A percentile compares a stretch with the other conserved stretches of the same genome.
These are phyloP conservation scores for Sporobolomyces pararoseus DNA, from an alignment of 768 basidiomycete species.

Conservation along the genomic window DNA sequence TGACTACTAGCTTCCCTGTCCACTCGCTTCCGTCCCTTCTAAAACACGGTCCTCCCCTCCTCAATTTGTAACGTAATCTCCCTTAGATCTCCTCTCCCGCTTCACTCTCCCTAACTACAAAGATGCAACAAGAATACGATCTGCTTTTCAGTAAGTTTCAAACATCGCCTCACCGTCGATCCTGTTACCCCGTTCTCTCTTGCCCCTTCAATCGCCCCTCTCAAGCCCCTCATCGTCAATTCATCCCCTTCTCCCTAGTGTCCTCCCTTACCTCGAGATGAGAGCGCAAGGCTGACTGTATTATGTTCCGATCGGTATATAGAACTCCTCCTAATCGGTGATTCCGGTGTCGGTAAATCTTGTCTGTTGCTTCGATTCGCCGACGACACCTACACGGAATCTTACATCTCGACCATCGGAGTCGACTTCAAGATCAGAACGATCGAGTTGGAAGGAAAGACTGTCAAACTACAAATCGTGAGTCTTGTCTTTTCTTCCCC, in stretches of 20 bases:
- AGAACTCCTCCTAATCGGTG: conserved; percentile 42
- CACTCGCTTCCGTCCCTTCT: too few relatives aligned
- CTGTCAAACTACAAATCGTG: conserved; percentile 95
- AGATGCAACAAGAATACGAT: conserved; percentile 74
- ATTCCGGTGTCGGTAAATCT: conserved; percentile 84
- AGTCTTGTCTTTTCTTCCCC: too few relatives aligned
- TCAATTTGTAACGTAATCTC: too few relatives aligned
- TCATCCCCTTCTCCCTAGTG: neutral
- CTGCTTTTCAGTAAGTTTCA: conserved; percentile 72
- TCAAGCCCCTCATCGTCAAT: neutral
- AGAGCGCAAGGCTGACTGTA: too few relatives aligned
- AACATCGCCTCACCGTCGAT: neutral
- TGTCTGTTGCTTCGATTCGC: conserved; percentile 68
- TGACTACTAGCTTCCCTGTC: too few relatives aligned
- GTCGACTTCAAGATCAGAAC: conserved; percentile 99
- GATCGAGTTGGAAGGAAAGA: conserved; percentile 95
- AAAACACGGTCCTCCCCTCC: too few relatives aligned
- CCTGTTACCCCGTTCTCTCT: neutral
- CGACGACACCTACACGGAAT: conserved; percentile 98
- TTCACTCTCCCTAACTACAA: neutral
- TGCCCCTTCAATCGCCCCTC: neutral
- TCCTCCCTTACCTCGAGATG: neutral
- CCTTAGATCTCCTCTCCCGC: too few relatives aligned
- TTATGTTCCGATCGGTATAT: neutral
- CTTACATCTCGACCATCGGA: conserved; percentile 92